Base-by-base conservation (phyloP, 1,284 basidiomycete species). In the Uromyces viciae-fabae region DNA sequence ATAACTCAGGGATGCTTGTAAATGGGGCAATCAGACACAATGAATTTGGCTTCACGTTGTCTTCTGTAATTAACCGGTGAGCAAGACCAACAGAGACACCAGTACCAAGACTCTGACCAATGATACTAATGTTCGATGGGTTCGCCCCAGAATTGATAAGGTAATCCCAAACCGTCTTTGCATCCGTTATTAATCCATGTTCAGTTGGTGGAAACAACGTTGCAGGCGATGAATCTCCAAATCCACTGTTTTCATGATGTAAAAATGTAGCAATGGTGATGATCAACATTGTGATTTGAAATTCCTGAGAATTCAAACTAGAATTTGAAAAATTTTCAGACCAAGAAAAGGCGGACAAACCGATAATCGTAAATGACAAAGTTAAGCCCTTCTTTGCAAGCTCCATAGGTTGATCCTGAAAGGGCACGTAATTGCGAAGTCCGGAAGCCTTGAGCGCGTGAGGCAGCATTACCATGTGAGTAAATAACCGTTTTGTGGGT, bases 81-180 rank as follows among this genome's bases (percentile, higher is more conserved):
- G 75, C 66, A 42, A 78, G 64, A n/a, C 42, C 75, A 19, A 54
- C 40, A 56, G 75, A 68, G 46, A 78, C 66, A n/a, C 49, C 75
- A 28, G 75, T 78, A 42, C 75, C 75, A n/a, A 78, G 75, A 40
- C 75, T 78, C n/a, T 78, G 75, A 49, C 75, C 75, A 25, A 78
- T 38, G 43, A 76, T 66, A 43, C 75, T 66, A 36, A 76, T 66
- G 22, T 66, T 62, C 31, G 14, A 22, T 28, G 74, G 75, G 28
- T 38, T n/a, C 22, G 60, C 60, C 17, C 75, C 75, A 2, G 43
- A 46, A 31, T 52, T 28, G 9, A 58, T 52, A 15, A 78, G 36
- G 31, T 68, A 78, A 43, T 78, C 52, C 62, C 64, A 78, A n/a
- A 78, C 75, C 2, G 75, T 58, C 25, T 33, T 43, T n/a, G 75